These are phyloP conservation scores for Silene latifolia DNA, from an alignment of 148 eudicot species.

Conservation along the genomic window DNA sequence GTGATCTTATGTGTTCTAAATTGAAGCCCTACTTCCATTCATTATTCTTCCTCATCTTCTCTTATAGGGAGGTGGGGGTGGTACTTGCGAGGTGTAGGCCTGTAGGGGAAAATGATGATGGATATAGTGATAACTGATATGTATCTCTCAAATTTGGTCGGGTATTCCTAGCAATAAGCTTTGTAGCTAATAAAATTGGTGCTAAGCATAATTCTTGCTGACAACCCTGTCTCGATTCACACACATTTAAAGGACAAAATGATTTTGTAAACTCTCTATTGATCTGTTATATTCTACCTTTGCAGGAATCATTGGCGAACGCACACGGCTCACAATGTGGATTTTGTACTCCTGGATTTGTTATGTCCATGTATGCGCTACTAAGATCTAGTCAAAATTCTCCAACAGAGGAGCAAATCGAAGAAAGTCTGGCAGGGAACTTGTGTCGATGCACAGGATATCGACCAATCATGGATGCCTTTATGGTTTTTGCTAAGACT, in stretches of 20 bases:
- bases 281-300: conserved; percentile 14
- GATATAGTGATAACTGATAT: background rate
- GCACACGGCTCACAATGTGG: conserved; percentile 99
- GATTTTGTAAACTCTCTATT: background rate
- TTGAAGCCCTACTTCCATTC: too few species aligned
- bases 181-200: background rate
- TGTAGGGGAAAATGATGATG: background rate
- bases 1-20: too few species aligned
- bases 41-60: too few species aligned
- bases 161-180: background rate
- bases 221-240: background rate
- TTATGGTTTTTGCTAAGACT: conserved; percentile 92
- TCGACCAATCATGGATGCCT: conserved; percentile 90
- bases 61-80: too few species aligned
- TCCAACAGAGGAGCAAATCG: conserved; percentile 83
- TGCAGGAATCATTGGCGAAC: conserved; percentile 79
- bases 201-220: background rate
- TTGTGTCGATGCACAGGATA: conserved; percentile 98
- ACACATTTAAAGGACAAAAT: background rate
- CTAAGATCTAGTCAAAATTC: conserved; percentile 67
- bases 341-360: conserved; percentile 98
- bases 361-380: conserved; percentile 98
- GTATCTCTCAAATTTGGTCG: background rate
- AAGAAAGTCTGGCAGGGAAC: conserved; percentile 97
- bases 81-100: too few species aligned